A percentile compares a stretch with the other conserved stretches of the same genome.
Conservation (phyloP, 2,329 filamentous ascomycete species). For the Fonsecaea pugnacius region DNA sequence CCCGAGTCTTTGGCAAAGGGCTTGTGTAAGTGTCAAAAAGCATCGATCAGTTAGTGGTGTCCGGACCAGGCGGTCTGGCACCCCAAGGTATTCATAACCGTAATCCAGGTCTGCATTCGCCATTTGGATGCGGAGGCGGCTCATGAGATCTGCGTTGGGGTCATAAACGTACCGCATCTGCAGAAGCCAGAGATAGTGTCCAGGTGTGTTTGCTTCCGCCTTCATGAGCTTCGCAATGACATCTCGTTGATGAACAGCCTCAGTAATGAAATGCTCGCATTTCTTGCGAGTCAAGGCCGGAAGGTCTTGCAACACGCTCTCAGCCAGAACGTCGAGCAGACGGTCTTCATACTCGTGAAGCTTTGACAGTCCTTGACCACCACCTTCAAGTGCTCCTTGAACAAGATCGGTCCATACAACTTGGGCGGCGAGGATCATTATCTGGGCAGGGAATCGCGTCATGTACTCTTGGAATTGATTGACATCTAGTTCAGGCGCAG, state of each 20-base stretch:
- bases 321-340: constrained; percentile 81
- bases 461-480: constrained; percentile 79
- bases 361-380: constrained; percentile 68
- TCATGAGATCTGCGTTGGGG: constrained; percentile 76
- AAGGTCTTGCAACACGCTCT: constrained; percentile 87
- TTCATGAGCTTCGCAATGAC: constrained; percentile 84
- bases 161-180: constrained; percentile 97
- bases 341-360: constrained; percentile 83
- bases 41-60: constrained; percentile 97
- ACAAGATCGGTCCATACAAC: constrained; percentile 91
- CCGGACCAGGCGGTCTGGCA: constrained; percentile 91
- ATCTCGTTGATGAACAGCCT: constrained; percentile 97
- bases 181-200: constrained; percentile 88
- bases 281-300: constrained; percentile 88
- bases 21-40: constrained; percentile 96
- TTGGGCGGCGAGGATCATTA: constrained; percentile 92
- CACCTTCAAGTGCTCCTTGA: constrained; percentile 73
- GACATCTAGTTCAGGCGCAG: constrained; percentile 70
- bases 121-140: constrained; percentile 90
- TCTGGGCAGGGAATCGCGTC: constrained; percentile 82
- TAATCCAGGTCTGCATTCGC: constrained; percentile 95
- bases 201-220: constrained; percentile 72
- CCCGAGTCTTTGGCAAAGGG: constrained; percentile 89
- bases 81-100: constrained; percentile 96
- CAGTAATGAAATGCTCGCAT: constrained; percentile 97